Evolutionary conservation across 2,329 filamentous ascomycete species (phyloP).

Genomic region (Berkeleyomyces rouxiae): DNA sequence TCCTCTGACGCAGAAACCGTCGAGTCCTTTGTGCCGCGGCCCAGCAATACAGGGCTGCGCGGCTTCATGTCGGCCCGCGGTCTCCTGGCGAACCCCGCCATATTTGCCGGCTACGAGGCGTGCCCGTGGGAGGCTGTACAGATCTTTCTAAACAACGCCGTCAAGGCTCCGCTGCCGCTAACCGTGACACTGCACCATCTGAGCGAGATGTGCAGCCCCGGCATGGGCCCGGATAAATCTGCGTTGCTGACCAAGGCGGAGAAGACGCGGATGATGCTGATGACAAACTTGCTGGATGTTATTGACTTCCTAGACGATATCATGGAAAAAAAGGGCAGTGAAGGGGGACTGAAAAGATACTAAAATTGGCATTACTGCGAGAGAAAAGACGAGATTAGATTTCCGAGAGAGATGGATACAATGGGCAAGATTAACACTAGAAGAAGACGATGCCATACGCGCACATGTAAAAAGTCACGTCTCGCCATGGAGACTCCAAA

Average conservation of each 20-base stretch:
- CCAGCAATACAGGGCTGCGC: conserved; percentile 32
- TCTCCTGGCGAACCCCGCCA: conserved; percentile 48
- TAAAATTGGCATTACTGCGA: neutral
- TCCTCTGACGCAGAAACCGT: conserved; percentile 17
- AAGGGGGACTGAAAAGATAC: neutral
- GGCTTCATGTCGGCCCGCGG: conserved; percentile 57
- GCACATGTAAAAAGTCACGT: neutral
- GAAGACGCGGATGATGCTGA: conserved; percentile 31
- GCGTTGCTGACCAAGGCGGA: conserved; percentile 39
- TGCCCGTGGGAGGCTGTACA: conserved; percentile 49
- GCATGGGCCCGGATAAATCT: conserved; percentile 35
- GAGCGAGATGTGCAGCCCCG: conserved; percentile 46
- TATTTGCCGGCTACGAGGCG: conserved; percentile 39
- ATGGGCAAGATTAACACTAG: neutral
- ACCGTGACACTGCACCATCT: conserved; percentile 50
- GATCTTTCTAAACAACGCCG: conserved; percentile 41
- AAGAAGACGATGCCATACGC: conserved; percentile 1
- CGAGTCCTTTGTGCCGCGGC: conserved; percentile 17
- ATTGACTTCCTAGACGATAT: conserved; percentile 43
- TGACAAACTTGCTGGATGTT: conserved; percentile 38
- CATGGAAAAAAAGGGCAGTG: conserved; percentile 20
- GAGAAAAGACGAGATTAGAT: neutral
- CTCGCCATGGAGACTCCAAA: neutral
- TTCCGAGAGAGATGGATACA: neutral
- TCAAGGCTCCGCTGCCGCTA: conserved; percentile 41